These are phyloP conservation scores for Podospora tetraspora DNA, from an alignment of 495 filamentous ascomycete species.

Conservation along the genomic window DNA sequence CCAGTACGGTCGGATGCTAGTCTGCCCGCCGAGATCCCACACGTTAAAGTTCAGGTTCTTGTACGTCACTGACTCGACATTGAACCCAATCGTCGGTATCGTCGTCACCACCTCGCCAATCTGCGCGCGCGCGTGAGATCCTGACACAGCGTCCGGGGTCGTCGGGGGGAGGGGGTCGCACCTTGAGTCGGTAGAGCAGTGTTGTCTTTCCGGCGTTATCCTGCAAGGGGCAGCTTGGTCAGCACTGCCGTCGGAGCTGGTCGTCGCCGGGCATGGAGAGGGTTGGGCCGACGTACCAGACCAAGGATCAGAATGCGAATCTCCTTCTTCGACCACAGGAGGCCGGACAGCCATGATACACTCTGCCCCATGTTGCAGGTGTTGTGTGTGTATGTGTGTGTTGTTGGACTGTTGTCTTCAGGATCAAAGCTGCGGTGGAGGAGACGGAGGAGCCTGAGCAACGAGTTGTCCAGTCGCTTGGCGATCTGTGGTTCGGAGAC, in stretches of 20 bases:
- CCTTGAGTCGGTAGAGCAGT: constrained; percentile 91
- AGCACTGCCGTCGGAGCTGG: constrained; percentile 8
- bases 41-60: constrained; percentile 98
- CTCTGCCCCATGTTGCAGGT: constrained; percentile 65
- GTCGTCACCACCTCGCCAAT: constrained; percentile 98
- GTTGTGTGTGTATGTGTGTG: constrained; percentile 22
- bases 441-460: not conserved
- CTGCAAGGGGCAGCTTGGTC: constrained; percentile 42
- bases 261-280: not conserved
- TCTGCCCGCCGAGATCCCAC: constrained; percentile 97
- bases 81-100: constrained; percentile 98
- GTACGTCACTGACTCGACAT: constrained; percentile 96
- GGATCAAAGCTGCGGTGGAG: not conserved
- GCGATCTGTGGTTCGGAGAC: not conserved
- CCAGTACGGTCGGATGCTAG: constrained; percentile 96
- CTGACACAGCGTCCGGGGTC: not conserved
- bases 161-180: constrained; percentile 32
- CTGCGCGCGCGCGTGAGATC: constrained; percentile 40
- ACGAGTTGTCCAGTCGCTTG: not conserved
- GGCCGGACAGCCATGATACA: constrained; percentile 66
- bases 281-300: constrained; percentile 57
- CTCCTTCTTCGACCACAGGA: constrained; percentile 91
- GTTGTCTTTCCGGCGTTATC: constrained; percentile 99
- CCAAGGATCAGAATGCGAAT: constrained; percentile 94
- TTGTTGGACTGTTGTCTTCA: not conserved